Percentiles rank a stretch among this genome's conserved stretches.
phyloP scores from a whole-genome alignment of 2,329 filamentous ascomycete species.

The Blastomyces emzantsi region DNA sequence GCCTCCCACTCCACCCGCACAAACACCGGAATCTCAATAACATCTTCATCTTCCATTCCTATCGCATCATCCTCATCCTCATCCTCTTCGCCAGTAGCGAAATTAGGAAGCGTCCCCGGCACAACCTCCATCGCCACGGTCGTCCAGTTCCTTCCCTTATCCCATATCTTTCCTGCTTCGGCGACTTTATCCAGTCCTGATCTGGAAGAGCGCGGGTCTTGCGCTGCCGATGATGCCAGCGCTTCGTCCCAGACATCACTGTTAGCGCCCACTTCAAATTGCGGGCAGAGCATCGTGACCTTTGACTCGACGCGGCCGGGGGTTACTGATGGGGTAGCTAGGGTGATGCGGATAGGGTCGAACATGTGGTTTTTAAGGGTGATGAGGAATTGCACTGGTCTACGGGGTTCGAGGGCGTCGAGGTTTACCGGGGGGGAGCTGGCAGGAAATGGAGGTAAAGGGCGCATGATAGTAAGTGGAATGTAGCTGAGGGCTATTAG shows the following conservation, averaged over 20 bases:
- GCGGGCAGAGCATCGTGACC: conserved; percentile 86
- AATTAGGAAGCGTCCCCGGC: conserved; percentile 41
- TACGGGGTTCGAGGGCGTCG: conserved; percentile 40
- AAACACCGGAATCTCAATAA: conserved; percentile 88
- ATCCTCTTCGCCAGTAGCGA: conserved; percentile 17
- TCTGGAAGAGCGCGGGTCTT: conserved; percentile 35
- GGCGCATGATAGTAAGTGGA: conserved; percentile 61
- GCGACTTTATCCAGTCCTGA: conserved; percentile 46
- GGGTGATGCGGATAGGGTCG: conserved; percentile 74
- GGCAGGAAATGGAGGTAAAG: conserved; percentile 42
- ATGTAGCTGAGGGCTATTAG: conserved; percentile 83
- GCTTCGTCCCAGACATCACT: conserved; percentile 94
- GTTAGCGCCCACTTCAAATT: conserved; percentile 90
- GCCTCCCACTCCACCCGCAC: conserved; percentile 85
- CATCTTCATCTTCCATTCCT: conserved; percentile 45
- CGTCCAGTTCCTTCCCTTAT: conserved; percentile 87
- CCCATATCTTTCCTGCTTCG: conserved; percentile 94
- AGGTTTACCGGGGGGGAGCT: conserved; percentile 33
- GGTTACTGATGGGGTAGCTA: conserved; percentile 73
- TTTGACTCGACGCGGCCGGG: conserved; percentile 67
- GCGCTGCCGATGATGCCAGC: conserved; percentile 47
- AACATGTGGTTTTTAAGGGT: conserved; percentile 93
- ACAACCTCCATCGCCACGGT: conserved; percentile 88
- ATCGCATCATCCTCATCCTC: conserved; percentile 19
- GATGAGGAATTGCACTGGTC: conserved; percentile 67